Base-by-base conservation (phyloP, 2,329 filamentous ascomycete species). In the Alternaria gaisen region DNA sequence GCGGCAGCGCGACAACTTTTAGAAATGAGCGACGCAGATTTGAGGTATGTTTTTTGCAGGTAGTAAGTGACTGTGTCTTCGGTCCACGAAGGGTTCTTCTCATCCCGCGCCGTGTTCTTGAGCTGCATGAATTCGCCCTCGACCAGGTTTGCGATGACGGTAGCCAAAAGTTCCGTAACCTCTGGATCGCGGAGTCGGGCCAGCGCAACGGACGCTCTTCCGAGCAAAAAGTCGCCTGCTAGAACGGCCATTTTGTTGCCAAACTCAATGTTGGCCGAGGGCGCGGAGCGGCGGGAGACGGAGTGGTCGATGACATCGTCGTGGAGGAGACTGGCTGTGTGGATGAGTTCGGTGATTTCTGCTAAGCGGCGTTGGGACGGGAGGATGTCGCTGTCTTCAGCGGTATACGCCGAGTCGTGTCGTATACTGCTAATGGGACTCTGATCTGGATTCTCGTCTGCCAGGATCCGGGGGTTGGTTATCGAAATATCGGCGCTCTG, bases 91-190 rank as follows among this genome's bases (percentile, higher is more conserved):
- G 94, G 94, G 69, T 91, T 90, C 66, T 87, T 85, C 83, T 98
- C 94, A 77, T 97, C 94, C 67, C 87, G 85, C 46, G 91, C 92
- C 1, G 95, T 98, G 80, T 99, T 99, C 83, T 97, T 96, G 71
- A 99, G 84, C 83, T 99, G 95, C 95, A 99, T 99, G 83, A 99
- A 98, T 80, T 99, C 95, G 75, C 95, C 95, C 82, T 99, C 95
- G 20, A 99, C 94, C 26, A 99, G 84, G 78, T 99, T 99, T 44
- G 95, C 94, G 70, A 99, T 98, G 42, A 98, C 95, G 1, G 94
- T 98, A 4, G 95, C 93, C 30, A 99, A 83, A 8, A 99, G 86
- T 82, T 99, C 95, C 9, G 93, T 93, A 3, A 99, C 95, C 80
- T 99, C 95, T 43, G 94, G 91, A 75, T 99, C 93, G 32, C 94